Base-by-base conservation (phyloP, 2,329 filamentous ascomycete genomes). In the Claviceps sp. region DNA sequence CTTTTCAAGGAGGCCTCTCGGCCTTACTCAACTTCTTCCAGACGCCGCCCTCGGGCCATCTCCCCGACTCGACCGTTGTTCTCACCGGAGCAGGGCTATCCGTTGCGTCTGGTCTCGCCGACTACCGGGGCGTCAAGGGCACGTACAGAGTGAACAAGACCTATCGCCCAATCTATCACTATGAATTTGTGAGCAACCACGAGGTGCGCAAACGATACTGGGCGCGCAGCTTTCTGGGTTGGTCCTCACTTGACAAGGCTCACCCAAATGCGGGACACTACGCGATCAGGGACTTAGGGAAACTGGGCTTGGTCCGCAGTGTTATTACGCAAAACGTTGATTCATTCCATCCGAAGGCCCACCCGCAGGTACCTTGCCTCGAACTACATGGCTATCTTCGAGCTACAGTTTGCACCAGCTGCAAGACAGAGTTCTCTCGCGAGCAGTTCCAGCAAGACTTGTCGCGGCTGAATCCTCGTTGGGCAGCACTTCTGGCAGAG, bases 281-380 rank as follows among this genome's bases (percentile, higher is more conserved):
- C 64, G 89, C 90, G 2, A 78, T 97, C 52, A 76, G 79, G 50
- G 76, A 84, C 56, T 72, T 97, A 39, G 86, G 81, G 2, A 68
- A 76, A 4, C 71, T 93, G 58, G 90, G 89, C 2, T 69, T 89
- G 48, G 73, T 96, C 43, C 78, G 77, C 53, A 80, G 73, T 50
- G 87, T 96, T 54, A 82, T 98, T 59, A 97, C 93, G 42, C 93
- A 98, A 65, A 97, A 97, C 64, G 93, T 98, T 50, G 93, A 98
- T 69, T 95, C 89, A 2, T 95, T 98, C 65, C 93, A 98, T 67
- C 74, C 77, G 2, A 70, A 71, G 54, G 85, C 89, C 1, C 90
- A 96, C 66, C 87, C 89, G 0, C 64, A 73, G 10, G 69, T 90
- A 44, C 77, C 80, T 5, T 93, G 87, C 10, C 72, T 94, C 46